Percentiles rank a stretch among this genome's conserved stretches.
Conservation (phyloP, 768 basidiomycete genomes). For the Lactarius hengduanensis region DNA sequence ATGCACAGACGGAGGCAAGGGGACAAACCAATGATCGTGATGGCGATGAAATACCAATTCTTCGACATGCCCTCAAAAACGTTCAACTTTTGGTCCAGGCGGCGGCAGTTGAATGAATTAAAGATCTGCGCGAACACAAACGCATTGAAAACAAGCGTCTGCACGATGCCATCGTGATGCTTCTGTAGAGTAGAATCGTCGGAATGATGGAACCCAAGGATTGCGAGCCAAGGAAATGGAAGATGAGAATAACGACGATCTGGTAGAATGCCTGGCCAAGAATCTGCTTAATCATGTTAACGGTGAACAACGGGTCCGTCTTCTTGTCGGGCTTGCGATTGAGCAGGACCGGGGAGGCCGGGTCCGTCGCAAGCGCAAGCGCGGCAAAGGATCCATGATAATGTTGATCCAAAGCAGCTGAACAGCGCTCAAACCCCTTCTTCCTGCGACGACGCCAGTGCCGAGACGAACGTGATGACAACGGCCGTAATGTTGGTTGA, state of each 20-base stretch:
- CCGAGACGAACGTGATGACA: constrained; percentile 87
- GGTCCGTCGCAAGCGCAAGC: constrained; percentile 95
- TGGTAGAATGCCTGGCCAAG: constrained; percentile 87
- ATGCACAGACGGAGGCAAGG: neutral
- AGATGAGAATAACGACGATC: constrained; percentile 74
- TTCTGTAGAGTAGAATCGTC: constrained; percentile 34
- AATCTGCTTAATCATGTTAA: constrained; percentile 98
- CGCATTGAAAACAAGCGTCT: constrained; percentile 94
- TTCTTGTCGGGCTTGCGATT: constrained; percentile 91
- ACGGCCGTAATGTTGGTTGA: constrained; percentile 96
- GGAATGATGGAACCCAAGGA: constrained; percentile 57
- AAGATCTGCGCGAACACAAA: constrained; percentile 98
- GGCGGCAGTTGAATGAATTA: constrained; percentile 90
- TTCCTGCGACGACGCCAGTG: constrained; percentile 75
- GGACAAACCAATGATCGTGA: constrained; percentile 78
- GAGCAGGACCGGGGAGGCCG: constrained; percentile 75
- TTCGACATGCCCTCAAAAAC: constrained; percentile 78
- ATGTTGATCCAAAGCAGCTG: constrained; percentile 99
- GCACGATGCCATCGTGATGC: constrained; percentile 50
- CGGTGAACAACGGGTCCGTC: constrained; percentile 82
- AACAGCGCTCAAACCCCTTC: constrained; percentile 88
- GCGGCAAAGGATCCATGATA: constrained; percentile 99
- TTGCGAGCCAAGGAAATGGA: constrained; percentile 82
- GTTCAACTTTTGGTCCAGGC: constrained; percentile 83
- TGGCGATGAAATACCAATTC: constrained; percentile 82